phyloP scores from a whole-genome alignment of 2,329 filamentous ascomycete species.

The Pseudogymnoascus sp. region DNA sequence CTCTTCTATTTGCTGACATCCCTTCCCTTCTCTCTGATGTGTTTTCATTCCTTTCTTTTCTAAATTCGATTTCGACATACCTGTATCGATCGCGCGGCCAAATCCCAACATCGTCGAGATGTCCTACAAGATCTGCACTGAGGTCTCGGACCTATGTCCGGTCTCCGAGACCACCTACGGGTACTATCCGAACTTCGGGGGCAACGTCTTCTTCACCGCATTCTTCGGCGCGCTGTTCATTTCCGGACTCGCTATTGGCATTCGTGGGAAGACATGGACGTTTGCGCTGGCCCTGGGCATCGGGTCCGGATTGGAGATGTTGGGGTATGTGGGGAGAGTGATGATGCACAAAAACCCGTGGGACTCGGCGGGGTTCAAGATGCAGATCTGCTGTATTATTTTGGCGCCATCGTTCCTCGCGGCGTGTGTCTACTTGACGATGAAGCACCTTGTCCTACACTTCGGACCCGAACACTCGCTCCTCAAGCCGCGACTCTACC shows the following conservation, averaged over 20 bases:
- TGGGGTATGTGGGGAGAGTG: conserved; percentile 47
- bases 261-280: conserved; percentile 48
- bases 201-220: conserved; percentile 47
- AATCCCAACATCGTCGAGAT: not conserved
- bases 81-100: not conserved
- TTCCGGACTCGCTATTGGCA: conserved; percentile 36
- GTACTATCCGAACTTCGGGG: conserved; percentile 49
- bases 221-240: conserved; percentile 41
- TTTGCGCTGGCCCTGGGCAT: conserved; percentile 43
- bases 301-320: conserved; percentile 44
- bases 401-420: conserved; percentile 45
- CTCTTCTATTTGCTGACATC: not conserved
- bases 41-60: not conserved
- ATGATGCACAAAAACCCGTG: conserved; percentile 48
- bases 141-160: not conserved
- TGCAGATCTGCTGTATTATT: conserved; percentile 46
- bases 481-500: conserved; percentile 44
- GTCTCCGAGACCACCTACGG: conserved; percentile 29
- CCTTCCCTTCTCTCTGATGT: not conserved
- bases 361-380: conserved; percentile 46
- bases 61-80: not conserved
- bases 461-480: conserved; percentile 45
- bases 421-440: conserved; percentile 56
- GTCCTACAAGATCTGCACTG: conserved; percentile 1
- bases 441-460: conserved; percentile 50